A percentile compares a stretch with the other conserved stretches of the same genome.
Evolutionary conservation across 192 early-diverging fungal species (phyloP).

Genomic region (Tieghemiomyces parasiticus): DNA sequence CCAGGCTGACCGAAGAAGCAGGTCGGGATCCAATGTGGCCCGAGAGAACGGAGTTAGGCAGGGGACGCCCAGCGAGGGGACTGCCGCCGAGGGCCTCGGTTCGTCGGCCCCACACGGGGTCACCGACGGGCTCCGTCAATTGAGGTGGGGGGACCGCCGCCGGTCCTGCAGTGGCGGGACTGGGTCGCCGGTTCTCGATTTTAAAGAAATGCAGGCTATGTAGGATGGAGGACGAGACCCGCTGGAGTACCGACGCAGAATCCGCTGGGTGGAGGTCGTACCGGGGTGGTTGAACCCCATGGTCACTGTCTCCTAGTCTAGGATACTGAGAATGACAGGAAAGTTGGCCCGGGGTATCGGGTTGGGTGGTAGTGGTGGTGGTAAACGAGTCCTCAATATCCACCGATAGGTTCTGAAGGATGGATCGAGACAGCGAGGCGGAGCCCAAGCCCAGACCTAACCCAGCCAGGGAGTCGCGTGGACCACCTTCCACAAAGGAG

Average conservation of each 20-base stretch:
- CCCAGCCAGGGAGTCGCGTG: not conserved
- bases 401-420: constrained; percentile 2
- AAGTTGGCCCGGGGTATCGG: too few species aligned
- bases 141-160: not conserved
- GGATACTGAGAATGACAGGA: too few species aligned
- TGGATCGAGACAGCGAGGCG: not conserved
- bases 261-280: not conserved
- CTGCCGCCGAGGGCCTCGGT: too few species aligned
- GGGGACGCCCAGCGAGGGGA: too few species aligned
- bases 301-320: too few species aligned
- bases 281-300: not conserved
- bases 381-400: not conserved
- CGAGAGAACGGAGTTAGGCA: too few species aligned
- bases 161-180: not conserved
- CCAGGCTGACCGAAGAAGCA: not conserved
- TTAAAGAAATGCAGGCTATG: constrained; percentile 4
- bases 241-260: constrained; percentile 5
- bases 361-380: not conserved
- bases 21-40: too few species aligned
- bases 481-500: not conserved
- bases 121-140: not conserved
- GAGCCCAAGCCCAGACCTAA: not conserved
- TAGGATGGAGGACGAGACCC: constrained; percentile 11
- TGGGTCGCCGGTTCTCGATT: not conserved
- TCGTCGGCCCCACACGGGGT: too few species aligned